Evolutionary conservation across 2,329 filamentous ascomycete genomes (phyloP).

Genomic region (Xylaria sp.): DNA sequence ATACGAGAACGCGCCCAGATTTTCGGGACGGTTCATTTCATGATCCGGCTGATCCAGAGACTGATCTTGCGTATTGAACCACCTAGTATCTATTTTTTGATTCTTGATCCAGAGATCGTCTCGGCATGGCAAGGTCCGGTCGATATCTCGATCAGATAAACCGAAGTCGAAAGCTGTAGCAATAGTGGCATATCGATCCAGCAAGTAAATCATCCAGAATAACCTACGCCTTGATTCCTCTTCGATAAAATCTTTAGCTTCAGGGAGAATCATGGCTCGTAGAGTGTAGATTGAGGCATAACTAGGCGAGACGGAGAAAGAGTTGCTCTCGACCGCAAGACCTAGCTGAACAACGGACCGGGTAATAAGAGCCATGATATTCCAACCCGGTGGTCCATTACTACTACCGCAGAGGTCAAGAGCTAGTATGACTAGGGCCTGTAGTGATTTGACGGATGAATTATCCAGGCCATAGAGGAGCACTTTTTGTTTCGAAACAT

Average conservation of each 20-base stretch:
- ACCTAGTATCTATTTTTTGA: constrained; percentile 82
- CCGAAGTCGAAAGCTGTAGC: constrained; percentile 93
- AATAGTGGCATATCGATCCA: constrained; percentile 90
- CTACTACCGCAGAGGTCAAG: constrained; percentile 86
- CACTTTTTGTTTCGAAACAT: constrained; percentile 85
- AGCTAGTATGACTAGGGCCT: constrained; percentile 87
- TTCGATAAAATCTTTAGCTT: constrained; percentile 86
- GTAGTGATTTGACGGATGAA: constrained; percentile 86
- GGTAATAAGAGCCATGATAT: constrained; percentile 87
- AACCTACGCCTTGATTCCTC: constrained; percentile 85
- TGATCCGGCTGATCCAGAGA: constrained; percentile 64
- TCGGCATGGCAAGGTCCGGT: constrained; percentile 84
- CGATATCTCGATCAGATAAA: constrained; percentile 88
- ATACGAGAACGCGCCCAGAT: constrained; percentile 87
- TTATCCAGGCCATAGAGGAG: constrained; percentile 89
- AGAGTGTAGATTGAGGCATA: constrained; percentile 90
- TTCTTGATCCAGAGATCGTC: constrained; percentile 89
- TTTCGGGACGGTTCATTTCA: constrained; percentile 76
- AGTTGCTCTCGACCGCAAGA: constrained; percentile 83
- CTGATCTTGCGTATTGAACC: constrained; percentile 71
- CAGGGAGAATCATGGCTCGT: constrained; percentile 83
- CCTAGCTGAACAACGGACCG: constrained; percentile 89
- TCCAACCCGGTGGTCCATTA: constrained; percentile 93
- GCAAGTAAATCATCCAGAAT: constrained; percentile 94
- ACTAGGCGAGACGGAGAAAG: constrained; percentile 78